Evolutionary conservation across 2,329 filamentous ascomycete species (phyloP), one percentile per base, ranked within the genome.

Genomic region (Sporothrix pseudoabietina): DNA sequence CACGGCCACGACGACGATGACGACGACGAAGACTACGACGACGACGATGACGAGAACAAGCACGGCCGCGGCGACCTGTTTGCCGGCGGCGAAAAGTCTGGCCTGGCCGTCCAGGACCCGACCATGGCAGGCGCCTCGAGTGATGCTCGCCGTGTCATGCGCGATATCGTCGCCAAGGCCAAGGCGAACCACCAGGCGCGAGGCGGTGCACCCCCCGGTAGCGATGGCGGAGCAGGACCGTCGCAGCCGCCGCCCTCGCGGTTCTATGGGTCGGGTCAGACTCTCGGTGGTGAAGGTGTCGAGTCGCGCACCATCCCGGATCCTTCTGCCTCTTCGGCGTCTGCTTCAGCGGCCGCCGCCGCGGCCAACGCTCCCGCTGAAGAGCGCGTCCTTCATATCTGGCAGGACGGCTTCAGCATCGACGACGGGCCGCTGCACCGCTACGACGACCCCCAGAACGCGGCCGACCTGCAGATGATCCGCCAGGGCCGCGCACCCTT

Each of bases 61-160:
- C 86, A 89, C 75, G 85, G 86, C 35, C 85, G 85, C 7, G 84
- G 89, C 75, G 92, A 96, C 78, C 84, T 94, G 75, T 96, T 94
- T 81, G 91, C 93, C 26, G 93, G 93, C 70, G 93, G 93, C 47
- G 93, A 95, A 82, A 96, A 96, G 85, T 95, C 92, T 41, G 90
- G 88, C 0, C 81, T 92, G 63, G 90, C 90, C 30, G 87, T 92
- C 32, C 89, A 91, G 78, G 90, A 91, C 77, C 90, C 90, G 0
- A 73, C 54, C 10, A 71, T 72, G 74, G 75, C 66, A 16, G 74
- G 71, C 69, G 81, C 81, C 59, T 82, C 85, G 12, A 80, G 80
- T 2, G 86, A 87, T 55, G 83, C 87, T 0, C 83, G 84, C 78
- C 87, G 85, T 76, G 83, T 91, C 73, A 87, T 91, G 76, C 87